Evolutionary conservation across 495 filamentous ascomycete genomes (phyloP).

Genomic region (Penicillium malachiteum): DNA sequence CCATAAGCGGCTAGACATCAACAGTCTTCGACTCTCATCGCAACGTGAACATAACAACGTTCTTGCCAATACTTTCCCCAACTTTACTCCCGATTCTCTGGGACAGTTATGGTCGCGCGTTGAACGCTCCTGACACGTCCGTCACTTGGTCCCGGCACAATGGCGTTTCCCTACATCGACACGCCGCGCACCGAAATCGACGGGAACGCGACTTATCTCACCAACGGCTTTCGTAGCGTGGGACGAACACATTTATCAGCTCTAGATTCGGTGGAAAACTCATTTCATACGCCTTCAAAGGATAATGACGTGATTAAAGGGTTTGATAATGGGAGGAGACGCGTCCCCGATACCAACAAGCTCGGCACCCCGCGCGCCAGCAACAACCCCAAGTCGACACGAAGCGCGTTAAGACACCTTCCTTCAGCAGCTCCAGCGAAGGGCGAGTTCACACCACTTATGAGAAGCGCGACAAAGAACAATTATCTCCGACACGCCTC

Average conservation of each 20-base stretch:
- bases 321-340: slow-evolving; percentile 59
- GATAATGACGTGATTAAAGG: slow-evolving; percentile 69
- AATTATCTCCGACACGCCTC: slow-evolving; percentile 61
- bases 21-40: slow-evolving; percentile 29
- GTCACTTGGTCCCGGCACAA: slow-evolving; percentile 25
- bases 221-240: slow-evolving; percentile 52
- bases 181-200: slow-evolving; percentile 73
- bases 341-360: slow-evolving; percentile 48
- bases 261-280: slow-evolving; percentile 78
- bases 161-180: slow-evolving; percentile 62
- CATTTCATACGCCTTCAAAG: slow-evolving; percentile 82
- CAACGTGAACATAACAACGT: slow-evolving; percentile 43
- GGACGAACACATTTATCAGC: slow-evolving; percentile 55
- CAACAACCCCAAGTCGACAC: slow-evolving; percentile 42
- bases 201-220: slow-evolving; percentile 77
- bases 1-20: slow-evolving; percentile 43
- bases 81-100: slow-evolving; percentile 2
- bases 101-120: slow-evolving; percentile 32
- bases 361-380: slow-evolving; percentile 69
- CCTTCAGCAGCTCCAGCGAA: slow-evolving; percentile 57
- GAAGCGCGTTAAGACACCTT: slow-evolving; percentile 63
- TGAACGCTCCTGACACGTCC: slow-evolving; percentile 20
- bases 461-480: slow-evolving; percentile 86
- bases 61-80: slow-evolving; percentile 15
- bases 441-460: slow-evolving; percentile 87